These are phyloP conservation scores for Albatrellus ellisii DNA, from an alignment of 768 basidiomycete species.

Conservation along the genomic window DNA sequence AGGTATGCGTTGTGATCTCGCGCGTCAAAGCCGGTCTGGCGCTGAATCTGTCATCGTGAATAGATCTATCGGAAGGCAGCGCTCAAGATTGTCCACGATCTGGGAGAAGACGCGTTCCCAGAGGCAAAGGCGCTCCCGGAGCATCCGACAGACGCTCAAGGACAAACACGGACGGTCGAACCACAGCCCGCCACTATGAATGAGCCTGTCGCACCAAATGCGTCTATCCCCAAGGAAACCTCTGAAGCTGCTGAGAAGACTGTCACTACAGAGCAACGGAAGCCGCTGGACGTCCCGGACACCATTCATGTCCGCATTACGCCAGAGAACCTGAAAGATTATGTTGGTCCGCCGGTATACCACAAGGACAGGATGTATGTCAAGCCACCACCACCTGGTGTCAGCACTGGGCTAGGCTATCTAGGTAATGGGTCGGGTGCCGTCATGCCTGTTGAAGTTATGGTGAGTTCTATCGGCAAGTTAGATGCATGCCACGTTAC, in stretches of 20 bases:
- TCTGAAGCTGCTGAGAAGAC: constrained; percentile 20
- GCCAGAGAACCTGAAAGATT: constrained; percentile 84
- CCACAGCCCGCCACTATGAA: constrained; percentile 35
- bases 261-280: constrained; percentile 67
- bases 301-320: constrained; percentile 72
- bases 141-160: constrained; percentile 12
- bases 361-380: constrained; percentile 90
- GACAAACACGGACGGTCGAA: constrained; percentile 28
- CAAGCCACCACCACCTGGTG: constrained; percentile 73
- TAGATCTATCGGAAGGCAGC: constrained; percentile 97
- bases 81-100: constrained; percentile 77
- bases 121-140: constrained; percentile 34
- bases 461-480: constrained; percentile 37
- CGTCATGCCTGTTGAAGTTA: constrained; percentile 95
- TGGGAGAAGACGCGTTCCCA: constrained; percentile 78
- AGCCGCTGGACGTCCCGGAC: constrained; percentile 72
- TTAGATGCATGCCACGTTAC: too few species aligned
- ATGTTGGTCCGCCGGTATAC: constrained; percentile 92
- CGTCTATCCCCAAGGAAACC: constrained; percentile 15
- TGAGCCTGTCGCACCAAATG: constrained; percentile 22
- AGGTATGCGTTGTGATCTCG: constrained; percentile 36
- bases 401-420: constrained; percentile 91
- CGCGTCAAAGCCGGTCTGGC: background rate
- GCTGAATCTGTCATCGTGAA: background rate
- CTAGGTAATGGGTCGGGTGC: constrained; percentile 93